These are phyloP conservation scores for Bruguiera parviflora DNA, from an alignment of 345 rosid species.

Conservation along the genomic window DNA sequence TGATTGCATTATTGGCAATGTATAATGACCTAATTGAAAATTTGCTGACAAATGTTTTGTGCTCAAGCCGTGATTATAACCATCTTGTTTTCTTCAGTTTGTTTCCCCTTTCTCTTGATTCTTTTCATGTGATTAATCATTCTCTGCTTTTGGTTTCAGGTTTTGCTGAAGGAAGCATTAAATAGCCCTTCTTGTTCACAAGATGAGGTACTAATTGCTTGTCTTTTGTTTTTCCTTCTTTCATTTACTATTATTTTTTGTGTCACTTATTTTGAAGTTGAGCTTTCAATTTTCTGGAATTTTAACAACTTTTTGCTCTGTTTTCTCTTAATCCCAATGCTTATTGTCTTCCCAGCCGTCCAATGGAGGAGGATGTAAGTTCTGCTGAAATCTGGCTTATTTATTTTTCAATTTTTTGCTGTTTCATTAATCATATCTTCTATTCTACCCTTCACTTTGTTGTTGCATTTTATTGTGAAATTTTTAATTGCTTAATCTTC, in stretches of 20 bases:
- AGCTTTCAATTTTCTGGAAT: background rate
- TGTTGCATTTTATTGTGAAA: too few relatives aligned
- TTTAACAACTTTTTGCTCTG: background rate
- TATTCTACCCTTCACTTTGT: background rate
- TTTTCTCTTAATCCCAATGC: background rate
- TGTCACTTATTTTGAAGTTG: background rate
- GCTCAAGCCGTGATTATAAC: too few relatives aligned
- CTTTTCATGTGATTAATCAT: background rate
- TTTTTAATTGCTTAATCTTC: too few relatives aligned
- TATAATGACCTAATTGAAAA: too few relatives aligned
- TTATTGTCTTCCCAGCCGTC: slow-evolving; percentile 6
- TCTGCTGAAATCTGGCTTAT: background rate
- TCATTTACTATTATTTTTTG: background rate
- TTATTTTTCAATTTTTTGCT: background rate
- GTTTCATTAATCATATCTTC: background rate
- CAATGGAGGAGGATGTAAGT: slow-evolving; percentile 26
- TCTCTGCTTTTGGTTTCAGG: background rate
- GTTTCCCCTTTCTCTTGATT: background rate
- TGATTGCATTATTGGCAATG: too few relatives aligned
- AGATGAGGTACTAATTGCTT: slow-evolving; percentile 13
- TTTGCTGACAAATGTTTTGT: too few relatives aligned
- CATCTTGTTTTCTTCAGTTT: too few relatives aligned
- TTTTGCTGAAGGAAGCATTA: background rate
- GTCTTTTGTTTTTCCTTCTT: background rate
- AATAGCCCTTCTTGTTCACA: background rate